These are phyloP conservation scores for Chlamydomonas sphaeroides DNA, from an alignment of 139 green algal genomes.

Conservation along the genomic window DNA sequence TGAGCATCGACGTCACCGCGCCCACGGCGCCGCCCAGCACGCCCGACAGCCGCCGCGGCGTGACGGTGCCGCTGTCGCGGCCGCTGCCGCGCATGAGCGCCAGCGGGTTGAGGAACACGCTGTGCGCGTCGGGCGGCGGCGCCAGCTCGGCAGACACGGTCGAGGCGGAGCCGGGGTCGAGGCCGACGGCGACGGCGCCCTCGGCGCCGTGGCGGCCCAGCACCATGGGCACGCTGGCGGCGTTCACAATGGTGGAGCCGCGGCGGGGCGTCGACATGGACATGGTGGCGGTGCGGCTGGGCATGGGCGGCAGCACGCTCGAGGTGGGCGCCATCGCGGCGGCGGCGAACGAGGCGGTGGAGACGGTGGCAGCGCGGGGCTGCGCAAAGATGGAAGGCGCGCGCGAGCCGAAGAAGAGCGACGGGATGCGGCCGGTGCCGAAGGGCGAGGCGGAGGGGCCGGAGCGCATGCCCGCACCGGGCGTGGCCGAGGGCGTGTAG, in stretches of 20 bases:
- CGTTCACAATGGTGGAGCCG: no score
- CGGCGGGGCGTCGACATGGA: not conserved
- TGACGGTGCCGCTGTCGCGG: not conserved
- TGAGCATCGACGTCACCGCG: no score
- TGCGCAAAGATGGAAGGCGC: constrained; percentile 1
- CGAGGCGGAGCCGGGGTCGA: not conserved
- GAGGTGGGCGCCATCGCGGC: not conserved
- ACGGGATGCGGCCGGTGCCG: not conserved
- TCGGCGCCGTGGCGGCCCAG: not conserved
- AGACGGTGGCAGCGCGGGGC: not conserved
- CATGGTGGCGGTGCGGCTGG: no score
- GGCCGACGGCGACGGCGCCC: no score
- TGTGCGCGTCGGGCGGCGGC: not conserved
- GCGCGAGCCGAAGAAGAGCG: not conserved
- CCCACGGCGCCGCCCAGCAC: no score
- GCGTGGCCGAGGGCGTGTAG: not conserved
- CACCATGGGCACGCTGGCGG: not conserved
- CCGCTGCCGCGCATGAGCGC: not conserved
- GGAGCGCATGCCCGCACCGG: not conserved
- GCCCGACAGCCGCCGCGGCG: no score
- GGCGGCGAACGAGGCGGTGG: not conserved
- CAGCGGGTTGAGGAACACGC: constrained; percentile 23
- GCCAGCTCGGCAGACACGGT: not conserved
- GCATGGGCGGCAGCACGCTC: no score
- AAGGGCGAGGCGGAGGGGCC: not conserved